Evolutionary conservation across 176 grass and related monocot species (phyloP).

Genomic region (Chloris gayana): DNA sequence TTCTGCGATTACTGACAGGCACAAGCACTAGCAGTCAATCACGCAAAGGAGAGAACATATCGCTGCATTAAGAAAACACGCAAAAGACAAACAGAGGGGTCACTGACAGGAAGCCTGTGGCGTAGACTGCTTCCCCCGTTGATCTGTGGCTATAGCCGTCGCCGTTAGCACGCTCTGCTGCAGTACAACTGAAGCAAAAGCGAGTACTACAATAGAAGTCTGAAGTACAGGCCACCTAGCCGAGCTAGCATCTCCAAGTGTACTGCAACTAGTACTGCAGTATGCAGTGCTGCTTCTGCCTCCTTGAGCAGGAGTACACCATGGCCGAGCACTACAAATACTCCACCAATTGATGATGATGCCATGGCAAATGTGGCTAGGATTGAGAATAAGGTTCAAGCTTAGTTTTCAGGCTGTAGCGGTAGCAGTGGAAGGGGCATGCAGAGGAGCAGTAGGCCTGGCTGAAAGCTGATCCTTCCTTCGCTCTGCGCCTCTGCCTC

Average conservation of each 20-base stretch:
- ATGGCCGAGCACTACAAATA: slow-evolving; percentile 47
- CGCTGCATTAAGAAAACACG: not conserved
- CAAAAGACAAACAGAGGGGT: not conserved
- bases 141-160: slow-evolving; percentile 11
- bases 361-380: not conserved
- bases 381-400: not conserved
- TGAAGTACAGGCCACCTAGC: slow-evolving; percentile 30
- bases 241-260: not conserved
- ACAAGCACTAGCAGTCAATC: not conserved
- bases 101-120: slow-evolving; percentile 33
- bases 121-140: not conserved
- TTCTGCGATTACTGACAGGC: not conserved
- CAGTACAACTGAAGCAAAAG: slow-evolving; percentile 45
- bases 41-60: not conserved
- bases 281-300: not conserved
- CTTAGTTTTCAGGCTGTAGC: slow-evolving; percentile 38
- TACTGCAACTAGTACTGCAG: slow-evolving; percentile 49
- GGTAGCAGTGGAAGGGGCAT: slow-evolving; percentile 91
- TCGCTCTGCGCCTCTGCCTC: slow-evolving; percentile 7
- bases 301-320: slow-evolving; percentile 15
- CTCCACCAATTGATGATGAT: not conserved
- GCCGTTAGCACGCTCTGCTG: slow-evolving; percentile 14
- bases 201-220: not conserved
- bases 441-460: slow-evolving; percentile 71
- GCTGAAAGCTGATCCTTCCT: not conserved